phyloP scores from a whole-genome alignment of 805 yeast genomes.

The Kuraishia hungarica region DNA sequence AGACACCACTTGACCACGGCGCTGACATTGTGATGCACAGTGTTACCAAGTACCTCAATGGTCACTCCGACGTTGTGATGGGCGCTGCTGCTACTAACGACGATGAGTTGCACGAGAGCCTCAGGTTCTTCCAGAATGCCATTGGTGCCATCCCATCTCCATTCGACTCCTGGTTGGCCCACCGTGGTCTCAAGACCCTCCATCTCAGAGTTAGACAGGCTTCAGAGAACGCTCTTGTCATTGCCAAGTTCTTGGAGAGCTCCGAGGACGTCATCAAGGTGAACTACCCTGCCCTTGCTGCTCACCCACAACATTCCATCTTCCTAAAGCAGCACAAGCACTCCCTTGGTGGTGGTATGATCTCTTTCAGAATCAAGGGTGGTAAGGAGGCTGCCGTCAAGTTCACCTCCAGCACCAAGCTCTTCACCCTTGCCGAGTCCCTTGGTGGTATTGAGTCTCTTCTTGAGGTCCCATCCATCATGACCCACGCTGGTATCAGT shows the following conservation, averaged over 20 bases:
- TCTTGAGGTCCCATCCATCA: slow-evolving; percentile 80
- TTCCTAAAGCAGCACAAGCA: slow-evolving; percentile 73
- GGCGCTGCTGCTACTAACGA: slow-evolving; percentile 72
- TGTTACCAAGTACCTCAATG: slow-evolving; percentile 85
- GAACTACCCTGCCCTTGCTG: slow-evolving; percentile 75
- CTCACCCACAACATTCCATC: slow-evolving; percentile 54
- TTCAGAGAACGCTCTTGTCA: slow-evolving; percentile 51
- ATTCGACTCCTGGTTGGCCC: slow-evolving; percentile 88
- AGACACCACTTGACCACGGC: slow-evolving; percentile 75
- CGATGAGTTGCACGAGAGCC: slow-evolving; percentile 48
- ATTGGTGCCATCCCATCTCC: slow-evolving; percentile 87
- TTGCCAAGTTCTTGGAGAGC: slow-evolving; percentile 53
- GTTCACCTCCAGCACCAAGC: slow-evolving; percentile 64
- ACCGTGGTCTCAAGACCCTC: slow-evolving; percentile 82
- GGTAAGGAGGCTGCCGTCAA: slow-evolving; percentile 69
- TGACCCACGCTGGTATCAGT: slow-evolving; percentile 92
- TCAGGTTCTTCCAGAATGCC: slow-evolving; percentile 79
- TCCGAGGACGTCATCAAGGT: slow-evolving; percentile 53
- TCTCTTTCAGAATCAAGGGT: slow-evolving; percentile 79
- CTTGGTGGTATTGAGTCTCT: slow-evolving; percentile 85
- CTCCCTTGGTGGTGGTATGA: slow-evolving; percentile 87
- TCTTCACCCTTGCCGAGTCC: slow-evolving; percentile 84
- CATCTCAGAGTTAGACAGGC: slow-evolving; percentile 75
- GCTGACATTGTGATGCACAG: slow-evolving; percentile 87
- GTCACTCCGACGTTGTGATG: slow-evolving; percentile 87